phyloP scores from a whole-genome alignment of 106 monocot genomes.

The Platanthera guangdongensis region DNA sequence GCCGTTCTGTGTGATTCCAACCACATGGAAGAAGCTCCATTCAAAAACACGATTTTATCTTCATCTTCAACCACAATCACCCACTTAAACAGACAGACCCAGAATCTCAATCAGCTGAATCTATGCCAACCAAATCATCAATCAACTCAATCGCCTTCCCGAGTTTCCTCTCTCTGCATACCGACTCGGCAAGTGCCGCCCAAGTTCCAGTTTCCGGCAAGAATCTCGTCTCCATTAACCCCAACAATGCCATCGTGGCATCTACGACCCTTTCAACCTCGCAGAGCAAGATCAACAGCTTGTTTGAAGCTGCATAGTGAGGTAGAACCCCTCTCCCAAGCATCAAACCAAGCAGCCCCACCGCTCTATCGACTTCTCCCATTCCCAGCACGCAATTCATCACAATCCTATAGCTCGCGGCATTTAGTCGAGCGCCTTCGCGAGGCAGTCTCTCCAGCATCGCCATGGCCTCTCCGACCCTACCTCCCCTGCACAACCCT shows the following conservation, averaged over 20 bases:
- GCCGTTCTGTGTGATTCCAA: too few species aligned
- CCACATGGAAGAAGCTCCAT: too few species aligned
- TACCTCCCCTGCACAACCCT: conserved; percentile 58
- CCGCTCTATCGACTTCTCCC: conserved; percentile 57
- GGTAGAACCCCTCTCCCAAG: conserved; percentile 56
- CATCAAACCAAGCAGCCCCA: conserved; percentile 60
- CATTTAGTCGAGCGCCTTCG: conserved; percentile 51
- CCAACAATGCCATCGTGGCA: conserved; percentile 54
- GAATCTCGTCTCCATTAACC: conserved; percentile 57
- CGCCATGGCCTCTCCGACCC: conserved; percentile 43
- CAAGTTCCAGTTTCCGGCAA: conserved; percentile 51
- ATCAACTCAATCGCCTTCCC: conserved; percentile 34
- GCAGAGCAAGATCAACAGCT: conserved; percentile 59
- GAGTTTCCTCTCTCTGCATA: conserved; percentile 61
- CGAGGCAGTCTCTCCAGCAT: conserved; percentile 48
- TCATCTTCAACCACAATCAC: too few species aligned
- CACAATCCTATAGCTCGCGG: conserved; percentile 83
- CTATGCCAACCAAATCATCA: conserved; percentile 10
- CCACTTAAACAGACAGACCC: background rate
- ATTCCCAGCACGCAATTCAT: conserved; percentile 46
- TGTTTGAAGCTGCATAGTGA: conserved; percentile 74
- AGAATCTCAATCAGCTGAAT: background rate
- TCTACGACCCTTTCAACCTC: conserved; percentile 48
- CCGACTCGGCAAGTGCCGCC: conserved; percentile 36
- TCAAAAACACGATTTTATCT: too few species aligned